Evolutionary conservation across 140 eudicot genomes (phyloP).

Genomic region (Oenanthe javanica): DNA sequence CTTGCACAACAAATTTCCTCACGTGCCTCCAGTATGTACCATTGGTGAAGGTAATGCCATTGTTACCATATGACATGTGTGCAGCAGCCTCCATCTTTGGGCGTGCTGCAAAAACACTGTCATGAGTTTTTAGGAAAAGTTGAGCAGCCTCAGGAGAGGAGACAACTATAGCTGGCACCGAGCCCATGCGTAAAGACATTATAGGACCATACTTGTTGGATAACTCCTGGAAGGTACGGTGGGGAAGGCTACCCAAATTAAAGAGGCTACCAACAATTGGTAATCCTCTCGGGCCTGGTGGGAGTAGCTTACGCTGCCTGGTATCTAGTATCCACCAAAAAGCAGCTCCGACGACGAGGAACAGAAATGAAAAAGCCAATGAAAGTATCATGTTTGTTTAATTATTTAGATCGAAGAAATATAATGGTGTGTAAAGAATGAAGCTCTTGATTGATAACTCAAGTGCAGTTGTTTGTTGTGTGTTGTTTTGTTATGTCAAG

Average conservation of each 20-base stretch:
- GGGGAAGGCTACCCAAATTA: constrained; percentile 17
- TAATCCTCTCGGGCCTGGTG: constrained; percentile 5
- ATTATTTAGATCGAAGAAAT: background rate
- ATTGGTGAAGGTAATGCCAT: constrained; percentile 12
- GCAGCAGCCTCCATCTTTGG: constrained; percentile 2
- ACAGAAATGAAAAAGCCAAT: background rate
- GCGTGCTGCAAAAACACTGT: constrained; percentile 1
- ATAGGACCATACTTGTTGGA: constrained; percentile 18
- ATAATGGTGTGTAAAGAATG: background rate
- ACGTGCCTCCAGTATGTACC: constrained; percentile 16
- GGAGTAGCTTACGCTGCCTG: background rate
- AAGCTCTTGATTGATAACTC: background rate
- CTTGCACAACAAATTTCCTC: constrained; percentile 7
- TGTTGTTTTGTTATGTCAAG: too few species aligned
- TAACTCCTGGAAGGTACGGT: constrained; percentile 8
- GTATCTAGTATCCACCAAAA: background rate
- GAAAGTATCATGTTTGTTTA: background rate
- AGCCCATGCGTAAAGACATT: constrained; percentile 17
- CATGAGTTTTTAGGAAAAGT: constrained; percentile 15
- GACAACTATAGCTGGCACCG: background rate
- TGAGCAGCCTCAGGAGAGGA: constrained; percentile 17
- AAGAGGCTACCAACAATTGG: constrained; percentile 12
- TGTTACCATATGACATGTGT: constrained; percentile 11
- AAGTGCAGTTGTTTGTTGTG: background rate
- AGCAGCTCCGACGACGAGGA: background rate